Evolutionary conservation across 345 rosid genomes (phyloP).

Genomic region (Aquilaria malaccensis): DNA sequence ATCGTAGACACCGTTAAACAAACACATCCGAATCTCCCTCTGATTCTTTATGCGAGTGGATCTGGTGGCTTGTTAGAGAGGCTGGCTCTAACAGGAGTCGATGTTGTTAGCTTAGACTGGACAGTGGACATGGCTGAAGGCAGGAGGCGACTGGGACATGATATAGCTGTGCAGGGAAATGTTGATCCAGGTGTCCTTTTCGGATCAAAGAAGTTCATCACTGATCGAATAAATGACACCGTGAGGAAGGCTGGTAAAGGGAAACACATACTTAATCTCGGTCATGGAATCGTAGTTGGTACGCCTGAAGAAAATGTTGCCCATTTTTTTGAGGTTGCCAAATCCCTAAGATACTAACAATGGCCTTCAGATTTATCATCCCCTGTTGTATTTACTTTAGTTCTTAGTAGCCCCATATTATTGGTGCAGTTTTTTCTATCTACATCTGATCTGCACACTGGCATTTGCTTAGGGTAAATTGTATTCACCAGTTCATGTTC

Average conservation of each 20-base stretch:
- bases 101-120: slow-evolving; percentile 99
- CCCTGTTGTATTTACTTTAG: slow-evolving; percentile 10
- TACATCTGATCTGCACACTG: neutral
- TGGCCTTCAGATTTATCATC: neutral
- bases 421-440: slow-evolving; percentile 1
- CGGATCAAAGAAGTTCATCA: slow-evolving; percentile 84
- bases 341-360: slow-evolving; percentile 60
- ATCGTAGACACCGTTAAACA: slow-evolving; percentile 78
- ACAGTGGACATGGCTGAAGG: slow-evolving; percentile 99
- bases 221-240: slow-evolving; percentile 71
- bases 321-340: slow-evolving; percentile 86
- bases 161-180: slow-evolving; percentile 89
- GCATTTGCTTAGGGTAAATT: too few species aligned
- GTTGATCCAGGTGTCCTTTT: slow-evolving; percentile 92
- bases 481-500: too few species aligned
- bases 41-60: slow-evolving; percentile 89
- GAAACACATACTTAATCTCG: slow-evolving; percentile 86
- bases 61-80: slow-evolving; percentile 96
- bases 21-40: slow-evolving; percentile 82
- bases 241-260: slow-evolving; percentile 88
- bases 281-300: slow-evolving; percentile 92
- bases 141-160: slow-evolving; percentile 64
- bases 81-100: slow-evolving; percentile 74
- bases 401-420: slow-evolving; percentile 4
- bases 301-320: slow-evolving; percentile 96